Conservation (phyloP, 108 stramenopile species). For the Schizochytrium sp. region DNA sequence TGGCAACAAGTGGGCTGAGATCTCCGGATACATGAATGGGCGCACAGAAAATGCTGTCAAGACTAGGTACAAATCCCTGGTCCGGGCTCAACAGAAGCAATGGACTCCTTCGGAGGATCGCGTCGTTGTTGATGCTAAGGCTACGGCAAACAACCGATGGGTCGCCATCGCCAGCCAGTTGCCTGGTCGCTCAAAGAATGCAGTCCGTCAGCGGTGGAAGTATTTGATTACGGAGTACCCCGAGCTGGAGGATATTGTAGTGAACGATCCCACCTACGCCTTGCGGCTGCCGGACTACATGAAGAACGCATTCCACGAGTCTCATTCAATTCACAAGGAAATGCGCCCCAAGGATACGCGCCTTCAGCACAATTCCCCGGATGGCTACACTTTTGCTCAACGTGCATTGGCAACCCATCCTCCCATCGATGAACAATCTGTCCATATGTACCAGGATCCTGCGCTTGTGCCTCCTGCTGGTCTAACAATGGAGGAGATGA, state of each 20-base stretch:
- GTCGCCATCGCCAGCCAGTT: slow-evolving; percentile 18
- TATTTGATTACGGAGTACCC: slow-evolving; percentile 43
- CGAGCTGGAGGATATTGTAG: neutral
- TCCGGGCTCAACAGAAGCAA: neutral
- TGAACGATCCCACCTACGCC: neutral
- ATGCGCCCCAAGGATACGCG: neutral
- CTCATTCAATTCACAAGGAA: neutral
- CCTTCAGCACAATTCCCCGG: neutral
- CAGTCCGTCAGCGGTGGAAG: slow-evolving; percentile 58
- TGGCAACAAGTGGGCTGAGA: slow-evolving; percentile 77
- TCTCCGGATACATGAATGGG: slow-evolving; percentile 69
- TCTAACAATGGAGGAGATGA: no score
- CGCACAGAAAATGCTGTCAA: slow-evolving; percentile 74
- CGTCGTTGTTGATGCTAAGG: slow-evolving; percentile 35
- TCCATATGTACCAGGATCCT: no score
- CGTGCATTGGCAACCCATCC: neutral
- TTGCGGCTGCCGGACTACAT: neutral
- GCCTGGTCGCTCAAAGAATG: slow-evolving; percentile 47
- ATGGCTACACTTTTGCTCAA: neutral
- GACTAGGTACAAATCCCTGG: slow-evolving; percentile 66
- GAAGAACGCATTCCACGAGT: neutral
- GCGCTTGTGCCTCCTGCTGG: no score
- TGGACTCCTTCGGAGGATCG: slow-evolving; percentile 23
- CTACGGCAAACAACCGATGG: slow-evolving; percentile 25
- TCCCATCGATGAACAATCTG: no score